A percentile compares a stretch with the other conserved stretches of the same genome.
Conservation (phyloP, 352 stramenopile genomes). For the Paralagenidium karlingii region DNA sequence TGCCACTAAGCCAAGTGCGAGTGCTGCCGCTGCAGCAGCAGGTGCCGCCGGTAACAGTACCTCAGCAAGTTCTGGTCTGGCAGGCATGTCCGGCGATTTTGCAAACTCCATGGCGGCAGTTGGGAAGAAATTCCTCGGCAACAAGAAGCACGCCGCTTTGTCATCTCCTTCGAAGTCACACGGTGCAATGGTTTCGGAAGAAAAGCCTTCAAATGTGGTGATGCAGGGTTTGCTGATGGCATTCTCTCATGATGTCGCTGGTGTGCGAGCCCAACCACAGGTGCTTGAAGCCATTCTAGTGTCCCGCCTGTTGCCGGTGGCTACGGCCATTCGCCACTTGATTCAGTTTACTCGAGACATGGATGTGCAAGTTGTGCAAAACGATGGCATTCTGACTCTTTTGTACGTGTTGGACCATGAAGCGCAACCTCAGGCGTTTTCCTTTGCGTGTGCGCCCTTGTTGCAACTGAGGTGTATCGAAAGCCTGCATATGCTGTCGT, state of each 20-base stretch:
- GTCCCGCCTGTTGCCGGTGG: constrained; percentile 58
- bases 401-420: constrained; percentile 75
- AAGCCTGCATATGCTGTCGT: constrained; percentile 79
- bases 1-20: constrained; percentile 6
- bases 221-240: constrained; percentile 60
- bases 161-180: not conserved
- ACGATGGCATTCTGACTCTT: constrained; percentile 55
- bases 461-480: constrained; percentile 78
- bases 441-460: constrained; percentile 53
- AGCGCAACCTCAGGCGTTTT: constrained; percentile 65
- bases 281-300: constrained; percentile 53
- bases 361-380: constrained; percentile 69
- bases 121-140: too few relatives aligned
- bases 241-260: constrained; percentile 57
- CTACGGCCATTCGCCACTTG: constrained; percentile 66
- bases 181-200: not conserved
- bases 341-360: constrained; percentile 76
- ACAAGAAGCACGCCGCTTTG: not conserved
- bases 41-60: constrained; percentile 9
- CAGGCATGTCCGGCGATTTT: not conserved
- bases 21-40: constrained; percentile 9
- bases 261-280: constrained; percentile 53
- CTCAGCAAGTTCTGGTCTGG: constrained; percentile 19
- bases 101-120: too few relatives aligned
- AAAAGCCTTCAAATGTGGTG: constrained; percentile 17